Evolutionary conservation across 257 asterid species (phyloP).

Genomic region (Asclepias syriaca): DNA sequence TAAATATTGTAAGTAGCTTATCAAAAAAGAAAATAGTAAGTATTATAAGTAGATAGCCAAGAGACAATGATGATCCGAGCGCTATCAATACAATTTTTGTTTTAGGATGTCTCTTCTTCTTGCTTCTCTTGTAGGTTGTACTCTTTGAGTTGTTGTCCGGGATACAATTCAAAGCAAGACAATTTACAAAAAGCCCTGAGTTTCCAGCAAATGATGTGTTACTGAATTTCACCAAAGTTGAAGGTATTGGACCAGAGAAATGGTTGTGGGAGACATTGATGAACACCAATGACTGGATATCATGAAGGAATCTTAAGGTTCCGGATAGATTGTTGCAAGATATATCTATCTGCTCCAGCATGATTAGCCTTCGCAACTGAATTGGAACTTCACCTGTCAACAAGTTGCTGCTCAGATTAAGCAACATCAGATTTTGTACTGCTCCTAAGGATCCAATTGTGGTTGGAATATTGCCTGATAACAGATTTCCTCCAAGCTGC

Average conservation of each 20-base stretch:
- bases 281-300: slow-evolving; percentile 39
- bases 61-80: slow-evolving; percentile 31
- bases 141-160: slow-evolving; percentile 21
- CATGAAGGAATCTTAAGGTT: slow-evolving; percentile 37
- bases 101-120: slow-evolving; percentile 24
- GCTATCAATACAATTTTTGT: slow-evolving; percentile 36
- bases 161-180: slow-evolving; percentile 33
- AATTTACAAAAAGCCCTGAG: slow-evolving; percentile 39
- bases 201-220: slow-evolving; percentile 47
- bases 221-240: slow-evolving; percentile 29
- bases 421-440: slow-evolving; percentile 41
- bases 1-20: slow-evolving; percentile 26
- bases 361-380: slow-evolving; percentile 42
- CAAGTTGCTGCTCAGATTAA: slow-evolving; percentile 59
- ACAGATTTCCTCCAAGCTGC: slow-evolving; percentile 62
- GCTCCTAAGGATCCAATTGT: slow-evolving; percentile 27
- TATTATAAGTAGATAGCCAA: slow-evolving; percentile 33
- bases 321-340: slow-evolving; percentile 63
- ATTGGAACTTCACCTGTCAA: slow-evolving; percentile 51
- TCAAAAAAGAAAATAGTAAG: background rate
- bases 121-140: slow-evolving; percentile 26
- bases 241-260: slow-evolving; percentile 57
- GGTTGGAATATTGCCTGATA: slow-evolving; percentile 48
- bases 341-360: slow-evolving; percentile 62
- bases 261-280: slow-evolving; percentile 54